Conservation (phyloP, 495 filamentous ascomycete species). For the Daldinia vernicosa region DNA sequence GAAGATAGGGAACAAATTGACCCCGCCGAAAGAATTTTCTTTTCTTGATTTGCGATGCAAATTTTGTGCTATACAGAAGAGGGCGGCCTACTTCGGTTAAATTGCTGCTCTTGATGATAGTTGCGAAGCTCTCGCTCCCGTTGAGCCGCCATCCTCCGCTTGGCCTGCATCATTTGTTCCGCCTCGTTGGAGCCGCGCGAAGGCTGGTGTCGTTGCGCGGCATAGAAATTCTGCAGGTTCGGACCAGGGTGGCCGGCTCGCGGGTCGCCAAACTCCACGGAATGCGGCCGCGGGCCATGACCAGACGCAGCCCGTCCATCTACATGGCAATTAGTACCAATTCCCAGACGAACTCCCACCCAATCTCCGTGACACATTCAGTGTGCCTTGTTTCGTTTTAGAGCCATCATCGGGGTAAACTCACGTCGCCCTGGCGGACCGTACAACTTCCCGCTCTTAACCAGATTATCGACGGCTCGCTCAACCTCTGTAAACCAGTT, state of each 20-base stretch:
- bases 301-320: conserved; percentile 55
- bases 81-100: conserved; percentile 91
- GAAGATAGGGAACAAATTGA: conserved; percentile 50
- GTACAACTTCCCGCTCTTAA: conserved; percentile 96
- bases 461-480: conserved; percentile 91
- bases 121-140: conserved; percentile 99
- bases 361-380: conserved; percentile 9
- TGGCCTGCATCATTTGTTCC: conserved; percentile 98
- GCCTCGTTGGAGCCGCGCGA: conserved; percentile 86
- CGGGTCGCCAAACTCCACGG: conserved; percentile 76
- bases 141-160: conserved; percentile 97
- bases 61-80: conserved; percentile 65
- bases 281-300: conserved; percentile 74
- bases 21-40: conserved; percentile 52
- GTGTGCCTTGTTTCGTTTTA: conserved; percentile 11
- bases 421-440: conserved; percentile 79
- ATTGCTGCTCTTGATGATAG: conserved; percentile 99
- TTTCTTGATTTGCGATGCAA: conserved; percentile 63
- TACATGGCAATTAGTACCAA: conserved; percentile 39
- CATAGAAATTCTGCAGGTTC: conserved; percentile 93
- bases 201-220: conserved; percentile 89
- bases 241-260: conserved; percentile 78
- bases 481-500: conserved; percentile 80
- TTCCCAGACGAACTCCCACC: conserved; percentile 18
- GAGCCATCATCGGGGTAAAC: conserved; percentile 60